Evolutionary conservation across 441 rosid genomes (phyloP).

Genomic region (Erodium moschatum): DNA sequence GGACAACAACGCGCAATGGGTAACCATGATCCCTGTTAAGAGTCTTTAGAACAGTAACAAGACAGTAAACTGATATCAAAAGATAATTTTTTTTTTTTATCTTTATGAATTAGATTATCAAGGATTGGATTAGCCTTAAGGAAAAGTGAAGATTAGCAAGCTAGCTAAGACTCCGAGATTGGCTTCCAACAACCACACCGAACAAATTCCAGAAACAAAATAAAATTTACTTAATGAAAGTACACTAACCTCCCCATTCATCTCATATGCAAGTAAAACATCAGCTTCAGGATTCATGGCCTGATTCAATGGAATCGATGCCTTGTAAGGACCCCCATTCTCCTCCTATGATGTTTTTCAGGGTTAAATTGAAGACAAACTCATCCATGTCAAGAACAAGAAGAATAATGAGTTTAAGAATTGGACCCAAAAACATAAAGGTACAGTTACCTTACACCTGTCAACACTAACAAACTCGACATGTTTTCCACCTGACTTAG

Average conservation of each 20-base stretch:
- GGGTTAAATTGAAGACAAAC: neutral
- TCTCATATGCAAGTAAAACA: slow-evolving; percentile 93
- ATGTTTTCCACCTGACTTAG: slow-evolving; percentile 25
- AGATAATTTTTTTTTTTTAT: neutral
- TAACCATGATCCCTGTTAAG: slow-evolving; percentile 93
- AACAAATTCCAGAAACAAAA: neutral
- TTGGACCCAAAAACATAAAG: slow-evolving; percentile 3
- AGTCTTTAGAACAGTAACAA: slow-evolving; percentile 31
- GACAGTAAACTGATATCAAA: slow-evolving; percentile 20
- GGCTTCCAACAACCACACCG: neutral
- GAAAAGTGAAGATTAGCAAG: neutral
- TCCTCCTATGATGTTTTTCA: slow-evolving; percentile 54
- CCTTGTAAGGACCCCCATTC: slow-evolving; percentile 95
- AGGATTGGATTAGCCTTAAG: neutral
- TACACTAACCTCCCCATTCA: slow-evolving; percentile 80
- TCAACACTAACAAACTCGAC: slow-evolving; percentile 29
- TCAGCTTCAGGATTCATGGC: slow-evolving; percentile 93
- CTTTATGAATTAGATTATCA: neutral
- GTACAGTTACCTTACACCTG: slow-evolving; percentile 23
- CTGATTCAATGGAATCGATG: slow-evolving; percentile 79
- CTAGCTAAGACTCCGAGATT: neutral
- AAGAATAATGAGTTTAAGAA: neutral
- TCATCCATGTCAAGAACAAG: slow-evolving; percentile 3
- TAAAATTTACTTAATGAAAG: slow-evolving; percentile 8
- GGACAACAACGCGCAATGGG: slow-evolving; percentile 83